These are phyloP conservation scores for Rubia tinctorum DNA, from an alignment of 305 asterid species.

Conservation along the genomic window DNA sequence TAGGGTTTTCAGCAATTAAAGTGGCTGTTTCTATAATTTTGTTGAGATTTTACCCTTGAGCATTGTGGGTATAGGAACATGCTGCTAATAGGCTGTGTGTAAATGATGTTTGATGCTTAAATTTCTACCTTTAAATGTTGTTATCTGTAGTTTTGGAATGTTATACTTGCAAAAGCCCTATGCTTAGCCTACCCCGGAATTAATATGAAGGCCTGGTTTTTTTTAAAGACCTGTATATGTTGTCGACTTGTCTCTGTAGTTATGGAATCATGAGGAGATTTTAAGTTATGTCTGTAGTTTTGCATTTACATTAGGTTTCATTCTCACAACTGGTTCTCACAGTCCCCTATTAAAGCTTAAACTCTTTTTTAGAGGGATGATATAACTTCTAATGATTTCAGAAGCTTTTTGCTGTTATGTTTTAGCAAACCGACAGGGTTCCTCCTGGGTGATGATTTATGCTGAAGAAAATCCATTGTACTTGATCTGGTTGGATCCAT, in stretches of 20 bases:
- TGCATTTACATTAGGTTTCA: background rate
- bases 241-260: background rate
- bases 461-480: background rate
- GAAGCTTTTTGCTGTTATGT: background rate
- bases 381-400: background rate
- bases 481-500: background rate
- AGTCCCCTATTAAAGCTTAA: background rate
- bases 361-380: background rate
- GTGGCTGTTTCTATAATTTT: background rate
- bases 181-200: background rate
- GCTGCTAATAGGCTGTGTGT: background rate
- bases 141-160: background rate
- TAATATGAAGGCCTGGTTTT: background rate
- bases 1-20: background rate
- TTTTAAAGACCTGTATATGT: background rate
- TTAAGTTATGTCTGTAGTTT: background rate
- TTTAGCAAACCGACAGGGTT: background rate
- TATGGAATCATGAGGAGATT: background rate
- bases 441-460: background rate
- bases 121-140: background rate
- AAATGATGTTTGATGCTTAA: background rate
- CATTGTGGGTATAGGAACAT: background rate
- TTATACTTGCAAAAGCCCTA: background rate
- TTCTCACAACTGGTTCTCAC: background rate
- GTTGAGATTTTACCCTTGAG: background rate